phyloP scores from a whole-genome alignment of 495 filamentous ascomycete genomes.

The Letharia lupina region DNA sequence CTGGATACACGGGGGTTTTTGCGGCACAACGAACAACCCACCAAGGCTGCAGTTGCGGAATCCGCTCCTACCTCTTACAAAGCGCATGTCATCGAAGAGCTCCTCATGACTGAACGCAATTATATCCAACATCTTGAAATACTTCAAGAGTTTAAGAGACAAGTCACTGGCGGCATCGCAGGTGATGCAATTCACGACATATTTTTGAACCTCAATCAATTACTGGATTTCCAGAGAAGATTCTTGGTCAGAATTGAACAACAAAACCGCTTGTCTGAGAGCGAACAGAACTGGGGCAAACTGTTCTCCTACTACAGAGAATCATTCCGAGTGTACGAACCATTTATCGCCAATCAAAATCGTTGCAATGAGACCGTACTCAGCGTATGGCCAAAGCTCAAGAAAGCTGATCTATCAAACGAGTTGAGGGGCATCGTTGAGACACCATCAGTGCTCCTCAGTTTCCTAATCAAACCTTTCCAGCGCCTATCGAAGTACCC shows the following conservation, averaged over 20 bases:
- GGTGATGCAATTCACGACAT: slow-evolving; percentile 91
- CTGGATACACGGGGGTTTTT: slow-evolving; percentile 67
- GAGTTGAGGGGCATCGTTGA: slow-evolving; percentile 58
- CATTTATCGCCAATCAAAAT: slow-evolving; percentile 88
- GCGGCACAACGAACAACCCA: slow-evolving; percentile 41
- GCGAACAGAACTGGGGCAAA: slow-evolving; percentile 81
- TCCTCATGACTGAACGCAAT: slow-evolving; percentile 89
- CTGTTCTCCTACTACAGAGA: slow-evolving; percentile 74
- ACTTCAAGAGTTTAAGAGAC: slow-evolving; percentile 86
- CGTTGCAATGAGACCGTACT: slow-evolving; percentile 42
- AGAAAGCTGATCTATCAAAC: slow-evolving; percentile 42
- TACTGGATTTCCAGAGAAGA: slow-evolving; percentile 88
- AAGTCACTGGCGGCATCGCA: slow-evolving; percentile 76
- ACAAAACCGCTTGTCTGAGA: slow-evolving; percentile 71
- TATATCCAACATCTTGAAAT: slow-evolving; percentile 98
- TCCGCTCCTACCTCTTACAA: slow-evolving; percentile 54
- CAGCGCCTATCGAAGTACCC: slow-evolving; percentile 93
- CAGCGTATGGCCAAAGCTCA: slow-evolving; percentile 49
- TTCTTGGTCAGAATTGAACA: slow-evolving; percentile 95
- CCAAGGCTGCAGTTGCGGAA: slow-evolving; percentile 20
- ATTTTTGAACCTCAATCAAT: slow-evolving; percentile 88
- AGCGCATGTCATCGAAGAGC: slow-evolving; percentile 79
- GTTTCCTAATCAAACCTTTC: slow-evolving; percentile 93
- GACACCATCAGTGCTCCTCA: slow-evolving; percentile 56
- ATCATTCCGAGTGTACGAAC: slow-evolving; percentile 82